These are phyloP conservation scores for Senecio squalidus DNA, from an alignment of 140 eudicot species.

Conservation along the genomic window DNA sequence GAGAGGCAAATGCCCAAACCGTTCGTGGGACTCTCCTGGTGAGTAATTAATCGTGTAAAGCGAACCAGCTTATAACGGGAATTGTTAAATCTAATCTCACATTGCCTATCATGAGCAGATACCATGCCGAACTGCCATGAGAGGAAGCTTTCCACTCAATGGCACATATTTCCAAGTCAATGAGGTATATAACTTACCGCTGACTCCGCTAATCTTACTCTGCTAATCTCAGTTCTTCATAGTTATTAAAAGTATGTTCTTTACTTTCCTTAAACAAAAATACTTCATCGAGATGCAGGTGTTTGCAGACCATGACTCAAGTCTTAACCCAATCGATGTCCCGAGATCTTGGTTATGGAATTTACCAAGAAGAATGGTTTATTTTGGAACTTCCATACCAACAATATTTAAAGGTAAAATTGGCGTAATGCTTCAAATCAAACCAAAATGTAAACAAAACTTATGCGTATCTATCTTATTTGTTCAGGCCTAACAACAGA, in stretches of 20 bases:
- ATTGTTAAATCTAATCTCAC: constrained; percentile 5
- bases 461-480: constrained; percentile 3
- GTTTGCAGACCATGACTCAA: constrained; percentile 95
- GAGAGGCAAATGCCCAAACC: constrained; percentile 64
- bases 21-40: constrained; percentile 86
- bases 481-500: constrained; percentile 65
- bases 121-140: no score
- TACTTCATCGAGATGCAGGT: constrained; percentile 42
- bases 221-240: background rate
- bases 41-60: constrained; percentile 17
- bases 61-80: background rate
- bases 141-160: no score
- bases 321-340: constrained; percentile 70
- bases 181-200: constrained; percentile 25
- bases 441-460: constrained; percentile 1
- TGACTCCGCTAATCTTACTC: constrained; percentile 4
- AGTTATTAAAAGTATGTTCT: background rate
- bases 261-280: background rate
- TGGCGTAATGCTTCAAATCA: background rate
- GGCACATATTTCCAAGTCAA: no score
- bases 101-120: constrained; percentile 35
- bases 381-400: constrained; percentile 91
- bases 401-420: constrained; percentile 79
- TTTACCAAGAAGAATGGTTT: constrained; percentile 85
- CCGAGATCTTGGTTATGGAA: constrained; percentile 94